phyloP scores from a whole-genome alignment of 2,329 filamentous ascomycete genomes.

The Verticillium isaacii region DNA sequence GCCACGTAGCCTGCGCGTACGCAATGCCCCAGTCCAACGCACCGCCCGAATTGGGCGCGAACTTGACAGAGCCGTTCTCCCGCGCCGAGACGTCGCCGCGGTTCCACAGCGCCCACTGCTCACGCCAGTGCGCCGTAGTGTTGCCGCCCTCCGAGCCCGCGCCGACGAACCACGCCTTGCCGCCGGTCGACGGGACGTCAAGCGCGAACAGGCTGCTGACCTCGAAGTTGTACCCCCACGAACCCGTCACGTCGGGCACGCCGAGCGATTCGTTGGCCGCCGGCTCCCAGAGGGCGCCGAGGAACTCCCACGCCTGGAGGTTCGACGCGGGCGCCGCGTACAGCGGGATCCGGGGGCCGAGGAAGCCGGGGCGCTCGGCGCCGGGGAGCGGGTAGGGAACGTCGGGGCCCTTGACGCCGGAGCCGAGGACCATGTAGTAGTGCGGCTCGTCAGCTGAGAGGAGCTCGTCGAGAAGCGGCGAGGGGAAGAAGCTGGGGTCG shows the following conservation, averaged over 20 bases:
- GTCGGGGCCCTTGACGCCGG: conserved; percentile 11
- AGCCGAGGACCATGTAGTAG: conserved; percentile 14
- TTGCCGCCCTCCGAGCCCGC: conserved; percentile 11
- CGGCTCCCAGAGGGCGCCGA: conserved; percentile 13
- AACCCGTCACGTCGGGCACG: conserved; percentile 11
- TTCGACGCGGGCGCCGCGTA: conserved; percentile 11
- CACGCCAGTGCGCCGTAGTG: conserved; percentile 12
- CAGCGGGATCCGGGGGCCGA: conserved; percentile 11
- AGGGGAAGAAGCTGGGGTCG: conserved; percentile 13
- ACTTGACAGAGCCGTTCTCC: conserved; percentile 12
- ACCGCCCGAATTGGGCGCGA: conserved; percentile 9
- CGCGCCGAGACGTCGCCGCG: conserved; percentile 10
- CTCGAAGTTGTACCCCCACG: conserved; percentile 13
- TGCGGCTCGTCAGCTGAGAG: conserved; percentile 8
- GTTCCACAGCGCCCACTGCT: conserved; percentile 13
- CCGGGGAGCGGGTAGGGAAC: conserved; percentile 9
- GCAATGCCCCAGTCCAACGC: conserved; percentile 13
- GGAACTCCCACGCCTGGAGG: conserved; percentile 13
- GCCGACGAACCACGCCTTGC: conserved; percentile 13
- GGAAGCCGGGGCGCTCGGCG: conserved; percentile 12
- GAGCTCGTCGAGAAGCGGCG: conserved; percentile 7
- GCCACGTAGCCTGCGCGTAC: conserved; percentile 13
- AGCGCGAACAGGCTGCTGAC: conserved; percentile 12
- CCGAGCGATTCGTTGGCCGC: conserved; percentile 9
- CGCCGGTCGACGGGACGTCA: conserved; percentile 5